Evolutionary conservation across 495 filamentous ascomycete genomes (phyloP).

Genomic region (Trichoderma gamsii): DNA sequence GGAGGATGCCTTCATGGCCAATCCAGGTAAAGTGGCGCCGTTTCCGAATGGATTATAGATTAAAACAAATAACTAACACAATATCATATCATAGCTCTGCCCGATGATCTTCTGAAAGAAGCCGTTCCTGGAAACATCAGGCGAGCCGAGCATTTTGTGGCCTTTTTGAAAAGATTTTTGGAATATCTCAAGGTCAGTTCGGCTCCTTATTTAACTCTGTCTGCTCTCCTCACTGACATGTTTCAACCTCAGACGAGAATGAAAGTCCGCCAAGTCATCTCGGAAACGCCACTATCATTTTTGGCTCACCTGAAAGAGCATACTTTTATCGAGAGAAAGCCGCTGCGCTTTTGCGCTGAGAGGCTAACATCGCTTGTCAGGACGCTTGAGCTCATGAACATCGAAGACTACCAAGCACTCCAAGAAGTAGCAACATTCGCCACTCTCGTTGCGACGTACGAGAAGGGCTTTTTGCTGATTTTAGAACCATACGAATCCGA

Average conservation of each 20-base stretch:
- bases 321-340: constrained; percentile 96
- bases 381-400: constrained; percentile 92
- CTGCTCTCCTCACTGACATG: not conserved
- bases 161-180: constrained; percentile 92
- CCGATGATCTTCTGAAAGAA: constrained; percentile 80
- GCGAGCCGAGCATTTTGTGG: constrained; percentile 91
- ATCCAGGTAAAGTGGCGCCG: constrained; percentile 53
- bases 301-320: constrained; percentile 88
- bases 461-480: constrained; percentile 93
- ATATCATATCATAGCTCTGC: constrained; percentile 49
- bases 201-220: not conserved
- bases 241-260: constrained; percentile 63
- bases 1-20: constrained; percentile 95
- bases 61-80: not conserved
- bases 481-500: constrained; percentile 95
- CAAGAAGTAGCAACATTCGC: constrained; percentile 99
- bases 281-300: constrained; percentile 93
- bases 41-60: constrained; percentile 21
- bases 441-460: constrained; percentile 95
- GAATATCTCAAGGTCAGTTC: constrained; percentile 77
- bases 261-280: constrained; percentile 96
- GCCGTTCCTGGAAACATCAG: constrained; percentile 95
- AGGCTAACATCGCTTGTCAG: constrained; percentile 90
- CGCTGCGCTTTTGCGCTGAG: constrained; percentile 91
- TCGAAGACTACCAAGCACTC: constrained; percentile 93